Percentiles rank a stretch among this genome's conserved stretches.
These are phyloP conservation scores for Aspergillus niger DNA, from an alignment of 2,329 filamentous ascomycete species.

Conservation along the genomic window DNA sequence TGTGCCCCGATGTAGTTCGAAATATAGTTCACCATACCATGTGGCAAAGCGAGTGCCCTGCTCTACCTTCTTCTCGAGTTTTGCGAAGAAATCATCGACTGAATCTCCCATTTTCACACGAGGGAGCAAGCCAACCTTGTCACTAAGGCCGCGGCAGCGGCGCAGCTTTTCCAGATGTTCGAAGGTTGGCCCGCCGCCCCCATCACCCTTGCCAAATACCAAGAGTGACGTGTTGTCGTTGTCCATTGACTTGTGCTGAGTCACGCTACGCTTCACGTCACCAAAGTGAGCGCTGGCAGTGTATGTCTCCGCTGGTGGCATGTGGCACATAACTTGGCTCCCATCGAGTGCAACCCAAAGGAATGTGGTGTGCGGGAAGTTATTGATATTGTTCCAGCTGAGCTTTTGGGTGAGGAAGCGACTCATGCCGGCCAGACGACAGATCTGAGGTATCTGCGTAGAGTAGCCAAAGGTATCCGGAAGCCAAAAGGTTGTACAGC, in stretches of 20 bases:
- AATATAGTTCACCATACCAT: conserved; percentile 98
- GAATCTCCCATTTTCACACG: conserved; percentile 85
- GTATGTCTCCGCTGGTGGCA: conserved; percentile 94
- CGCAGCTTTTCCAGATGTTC: conserved; percentile 93
- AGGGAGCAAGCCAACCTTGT: conserved; percentile 79
- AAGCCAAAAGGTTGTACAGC: conserved; percentile 92
- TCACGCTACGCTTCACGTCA: conserved; percentile 84
- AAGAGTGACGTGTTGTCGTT: conserved; percentile 87
- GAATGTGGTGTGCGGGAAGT: conserved; percentile 97
- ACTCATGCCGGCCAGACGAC: conserved; percentile 90
- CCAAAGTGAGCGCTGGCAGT: conserved; percentile 93
- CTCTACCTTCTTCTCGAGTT: conserved; percentile 74
- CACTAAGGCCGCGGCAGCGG: conserved; percentile 85
- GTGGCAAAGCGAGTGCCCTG: conserved; percentile 74
- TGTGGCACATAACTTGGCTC: conserved; percentile 95
- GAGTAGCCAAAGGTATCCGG: conserved; percentile 99
- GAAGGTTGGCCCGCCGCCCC: conserved; percentile 91
- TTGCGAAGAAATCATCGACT: conserved; percentile 92
- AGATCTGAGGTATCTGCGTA: conserved; percentile 89
- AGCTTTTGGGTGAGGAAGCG: conserved; percentile 97
- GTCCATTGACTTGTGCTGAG: conserved; percentile 93
- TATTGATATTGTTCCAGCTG: conserved; percentile 99
- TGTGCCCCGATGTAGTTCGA: conserved; percentile 93
- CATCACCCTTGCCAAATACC: conserved; percentile 95
- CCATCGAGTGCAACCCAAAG: conserved; percentile 97